These are phyloP conservation scores for Fistulifera pelliculosa DNA, from an alignment of 108 stramenopile species.

Conservation along the genomic window DNA sequence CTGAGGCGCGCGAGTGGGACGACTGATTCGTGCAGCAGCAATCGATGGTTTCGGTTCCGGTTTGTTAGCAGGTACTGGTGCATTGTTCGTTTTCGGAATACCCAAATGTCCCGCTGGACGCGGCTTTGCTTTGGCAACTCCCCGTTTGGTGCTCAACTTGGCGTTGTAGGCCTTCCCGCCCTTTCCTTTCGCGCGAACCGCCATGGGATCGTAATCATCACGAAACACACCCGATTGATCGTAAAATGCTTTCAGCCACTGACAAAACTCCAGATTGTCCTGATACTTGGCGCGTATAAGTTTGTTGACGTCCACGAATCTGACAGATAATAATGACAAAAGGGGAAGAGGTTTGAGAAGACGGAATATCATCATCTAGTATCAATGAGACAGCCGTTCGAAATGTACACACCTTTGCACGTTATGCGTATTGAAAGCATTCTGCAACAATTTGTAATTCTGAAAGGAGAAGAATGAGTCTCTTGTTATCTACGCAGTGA, in stretches of 20 bases:
- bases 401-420: constrained; percentile 51
- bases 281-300: constrained; percentile 93
- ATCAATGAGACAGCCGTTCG: too few relatives aligned
- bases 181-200: constrained; percentile 79
- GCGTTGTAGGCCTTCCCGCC: constrained; percentile 60
- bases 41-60: not conserved
- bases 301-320: constrained; percentile 73
- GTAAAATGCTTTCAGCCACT: constrained; percentile 95
- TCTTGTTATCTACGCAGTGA: too few relatives aligned
- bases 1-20: not conserved
- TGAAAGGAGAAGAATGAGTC: too few relatives aligned
- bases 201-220: constrained; percentile 86
- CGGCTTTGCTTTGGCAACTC: constrained; percentile 13
- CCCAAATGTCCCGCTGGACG: not conserved
- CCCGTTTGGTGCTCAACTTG: not conserved
- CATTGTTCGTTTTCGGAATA: not conserved
- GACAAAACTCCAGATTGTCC: constrained; percentile 98
- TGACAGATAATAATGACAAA: too few relatives aligned
- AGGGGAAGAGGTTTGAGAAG: too few relatives aligned
- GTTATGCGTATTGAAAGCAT: constrained; percentile 75
- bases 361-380: too few relatives aligned
- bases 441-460: constrained; percentile 98
- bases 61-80: not conserved
- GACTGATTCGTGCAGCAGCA: not conserved
- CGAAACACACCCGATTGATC: constrained; percentile 60